These are phyloP conservation scores for Monosporascus cannonballus DNA, from an alignment of 2,329 filamentous ascomycete species.

Conservation along the genomic window DNA sequence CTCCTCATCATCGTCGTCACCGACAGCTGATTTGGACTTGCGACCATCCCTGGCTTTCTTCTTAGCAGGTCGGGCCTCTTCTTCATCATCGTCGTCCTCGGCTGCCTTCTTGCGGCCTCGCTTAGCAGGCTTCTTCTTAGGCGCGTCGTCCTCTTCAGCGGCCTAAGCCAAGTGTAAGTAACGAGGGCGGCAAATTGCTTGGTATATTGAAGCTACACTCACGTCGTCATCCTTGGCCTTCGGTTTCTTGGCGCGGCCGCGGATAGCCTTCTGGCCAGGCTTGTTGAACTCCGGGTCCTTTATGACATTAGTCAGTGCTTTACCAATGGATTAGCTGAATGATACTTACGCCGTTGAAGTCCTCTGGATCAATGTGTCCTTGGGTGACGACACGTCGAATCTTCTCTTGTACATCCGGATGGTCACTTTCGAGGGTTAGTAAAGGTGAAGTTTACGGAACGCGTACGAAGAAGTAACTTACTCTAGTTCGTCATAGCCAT, in stretches of 20 bases:
- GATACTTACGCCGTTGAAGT: slow-evolving; percentile 77
- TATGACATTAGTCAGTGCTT: neutral
- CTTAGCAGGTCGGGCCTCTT: slow-evolving; percentile 27
- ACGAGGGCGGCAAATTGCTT: neutral
- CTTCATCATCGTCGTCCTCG: slow-evolving; percentile 22
- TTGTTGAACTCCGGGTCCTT: slow-evolving; percentile 72
- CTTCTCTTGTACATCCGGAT: slow-evolving; percentile 64
- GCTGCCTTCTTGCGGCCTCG: slow-evolving; percentile 29
- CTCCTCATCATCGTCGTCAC: slow-evolving; percentile 17
- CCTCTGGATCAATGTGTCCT: slow-evolving; percentile 76
- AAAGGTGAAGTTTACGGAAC: neutral
- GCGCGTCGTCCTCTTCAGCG: slow-evolving; percentile 17
- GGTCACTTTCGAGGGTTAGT: slow-evolving; percentile 27
- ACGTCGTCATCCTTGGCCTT: slow-evolving; percentile 29
- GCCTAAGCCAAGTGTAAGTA: slow-evolving; percentile 8
- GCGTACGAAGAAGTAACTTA: slow-evolving; percentile 24
- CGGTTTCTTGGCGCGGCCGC: slow-evolving; percentile 32
- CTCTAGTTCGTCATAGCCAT: slow-evolving; percentile 73
- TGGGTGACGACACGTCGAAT: slow-evolving; percentile 64
- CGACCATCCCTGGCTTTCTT: slow-evolving; percentile 30
- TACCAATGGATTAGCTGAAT: neutral
- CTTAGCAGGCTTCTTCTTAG: slow-evolving; percentile 31
- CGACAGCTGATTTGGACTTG: slow-evolving; percentile 22
- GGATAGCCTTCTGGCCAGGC: slow-evolving; percentile 61
- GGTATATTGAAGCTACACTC: slow-evolving; percentile 8